Percentiles rank a stretch among this genome's conserved stretches.
phyloP scores from a whole-genome alignment of 305 asterid genomes.

The Solanum hybrid region DNA sequence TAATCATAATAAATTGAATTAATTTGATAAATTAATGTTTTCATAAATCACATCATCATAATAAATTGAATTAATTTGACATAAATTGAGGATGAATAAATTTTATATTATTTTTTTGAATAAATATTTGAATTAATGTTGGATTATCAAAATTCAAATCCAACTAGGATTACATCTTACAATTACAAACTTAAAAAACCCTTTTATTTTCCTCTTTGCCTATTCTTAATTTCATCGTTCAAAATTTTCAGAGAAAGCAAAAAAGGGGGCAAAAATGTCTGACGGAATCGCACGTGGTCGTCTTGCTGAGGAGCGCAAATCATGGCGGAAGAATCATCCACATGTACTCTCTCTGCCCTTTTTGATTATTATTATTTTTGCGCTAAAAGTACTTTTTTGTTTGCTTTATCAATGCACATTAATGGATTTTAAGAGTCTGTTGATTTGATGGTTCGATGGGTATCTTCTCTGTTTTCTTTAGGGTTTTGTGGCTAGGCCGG shows the following conservation, averaged over 20 bases:
- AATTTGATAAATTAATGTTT: background rate
- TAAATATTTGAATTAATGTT: background rate
- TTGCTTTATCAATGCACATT: background rate
- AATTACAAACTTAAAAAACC: background rate
- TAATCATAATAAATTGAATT: background rate
- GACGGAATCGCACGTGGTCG: slow-evolving; percentile 30
- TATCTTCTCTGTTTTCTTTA: background rate
- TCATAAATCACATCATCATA: background rate
- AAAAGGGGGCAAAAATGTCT: background rate
- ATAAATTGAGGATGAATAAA: background rate
- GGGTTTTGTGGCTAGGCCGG: slow-evolving; percentile 29
- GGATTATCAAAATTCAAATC: background rate
- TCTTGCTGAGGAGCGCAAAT: slow-evolving; percentile 26
- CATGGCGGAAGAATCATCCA: slow-evolving; percentile 34
- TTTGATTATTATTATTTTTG: background rate
- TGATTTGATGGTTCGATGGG: background rate
- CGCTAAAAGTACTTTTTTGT: background rate
- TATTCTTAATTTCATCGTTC: background rate
- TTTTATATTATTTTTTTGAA: background rate
- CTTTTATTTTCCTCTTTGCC: background rate
- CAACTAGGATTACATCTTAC: background rate
- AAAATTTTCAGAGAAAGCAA: background rate
- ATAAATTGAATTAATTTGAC: background rate
- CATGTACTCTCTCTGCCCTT: slow-evolving; percentile 5
- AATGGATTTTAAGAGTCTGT: background rate